These are phyloP conservation scores for Sapria himalayana DNA, from an alignment of 345 rosid species.

Conservation along the genomic window DNA sequence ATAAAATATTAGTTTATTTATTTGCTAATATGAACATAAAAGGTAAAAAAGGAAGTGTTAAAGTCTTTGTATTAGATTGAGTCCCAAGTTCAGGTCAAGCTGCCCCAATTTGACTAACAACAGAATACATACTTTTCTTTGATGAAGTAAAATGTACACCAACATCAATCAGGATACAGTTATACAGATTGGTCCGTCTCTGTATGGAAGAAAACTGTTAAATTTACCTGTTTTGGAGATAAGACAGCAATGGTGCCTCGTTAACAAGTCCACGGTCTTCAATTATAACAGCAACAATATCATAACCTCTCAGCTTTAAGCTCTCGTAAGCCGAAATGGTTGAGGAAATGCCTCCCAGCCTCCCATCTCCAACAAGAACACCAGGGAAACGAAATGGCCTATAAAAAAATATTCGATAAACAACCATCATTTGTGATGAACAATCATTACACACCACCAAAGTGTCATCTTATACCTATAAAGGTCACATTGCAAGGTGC, in stretches of 20 bases:
- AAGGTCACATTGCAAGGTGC: conserved; percentile 79
- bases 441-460: background rate
- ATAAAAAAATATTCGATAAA: conserved; percentile 5
- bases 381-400: conserved; percentile 92
- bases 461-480: conserved; percentile 27
- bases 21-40: no score
- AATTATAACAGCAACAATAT: conserved; percentile 55
- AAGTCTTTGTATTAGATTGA: no score
- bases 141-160: no score
- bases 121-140: no score
- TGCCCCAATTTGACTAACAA: no score
- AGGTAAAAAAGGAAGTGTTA: no score
- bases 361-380: conserved; percentile 86
- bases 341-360: conserved; percentile 82
- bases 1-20: no score
- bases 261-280: conserved; percentile 83
- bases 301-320: conserved; percentile 64
- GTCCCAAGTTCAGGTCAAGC: no score
- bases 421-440: no score
- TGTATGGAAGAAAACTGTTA: no score
- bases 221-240: conserved; percentile 50
- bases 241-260: conserved; percentile 44
- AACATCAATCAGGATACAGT: no score
- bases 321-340: conserved; percentile 89
- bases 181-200: no score